A percentile compares a stretch with the other conserved stretches of the same genome.
Evolutionary conservation across 495 filamentous ascomycete species (phyloP).

Genomic region (Penicillium psychrofluorescens): DNA sequence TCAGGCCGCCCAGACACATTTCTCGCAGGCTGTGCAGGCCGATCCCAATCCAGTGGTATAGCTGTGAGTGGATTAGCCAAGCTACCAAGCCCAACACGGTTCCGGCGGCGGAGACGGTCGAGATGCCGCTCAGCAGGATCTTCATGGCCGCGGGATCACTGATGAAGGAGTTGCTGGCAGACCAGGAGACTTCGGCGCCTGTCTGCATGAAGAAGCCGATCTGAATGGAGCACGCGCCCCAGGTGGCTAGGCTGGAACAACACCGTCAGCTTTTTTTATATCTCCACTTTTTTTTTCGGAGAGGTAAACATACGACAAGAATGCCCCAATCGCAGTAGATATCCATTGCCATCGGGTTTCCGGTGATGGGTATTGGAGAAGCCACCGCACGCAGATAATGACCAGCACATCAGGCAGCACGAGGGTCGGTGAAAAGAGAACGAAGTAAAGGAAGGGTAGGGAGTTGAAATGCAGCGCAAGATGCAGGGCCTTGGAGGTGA

Average conservation of each 20-base stretch:
- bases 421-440: slow-evolving; percentile 30
- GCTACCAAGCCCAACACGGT: slow-evolving; percentile 24
- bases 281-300: background rate
- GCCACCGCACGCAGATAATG: slow-evolving; percentile 18
- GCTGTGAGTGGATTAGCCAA: slow-evolving; percentile 19
- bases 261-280: slow-evolving; percentile 3
- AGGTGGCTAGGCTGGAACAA: slow-evolving; percentile 16
- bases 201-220: slow-evolving; percentile 39
- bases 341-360: slow-evolving; percentile 18
- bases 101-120: slow-evolving; percentile 25
- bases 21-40: slow-evolving; percentile 18
- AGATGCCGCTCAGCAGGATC: slow-evolving; percentile 33
- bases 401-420: slow-evolving; percentile 28
- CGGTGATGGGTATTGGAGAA: slow-evolving; percentile 18
- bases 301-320: slow-evolving; percentile 23
- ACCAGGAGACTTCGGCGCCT: slow-evolving; percentile 35
- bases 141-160: slow-evolving; percentile 36
- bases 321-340: slow-evolving; percentile 17
- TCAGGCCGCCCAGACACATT: slow-evolving; percentile 6
- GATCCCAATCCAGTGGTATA: slow-evolving; percentile 23
- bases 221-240: slow-evolving; percentile 26
- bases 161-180: slow-evolving; percentile 28
- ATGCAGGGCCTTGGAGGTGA: slow-evolving; percentile 29
- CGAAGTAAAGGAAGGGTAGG: slow-evolving; percentile 28
- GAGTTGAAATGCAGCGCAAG: slow-evolving; percentile 28